Evolutionary conservation across 345 rosid genomes (phyloP).

Genomic region (Turritis glabra): DNA sequence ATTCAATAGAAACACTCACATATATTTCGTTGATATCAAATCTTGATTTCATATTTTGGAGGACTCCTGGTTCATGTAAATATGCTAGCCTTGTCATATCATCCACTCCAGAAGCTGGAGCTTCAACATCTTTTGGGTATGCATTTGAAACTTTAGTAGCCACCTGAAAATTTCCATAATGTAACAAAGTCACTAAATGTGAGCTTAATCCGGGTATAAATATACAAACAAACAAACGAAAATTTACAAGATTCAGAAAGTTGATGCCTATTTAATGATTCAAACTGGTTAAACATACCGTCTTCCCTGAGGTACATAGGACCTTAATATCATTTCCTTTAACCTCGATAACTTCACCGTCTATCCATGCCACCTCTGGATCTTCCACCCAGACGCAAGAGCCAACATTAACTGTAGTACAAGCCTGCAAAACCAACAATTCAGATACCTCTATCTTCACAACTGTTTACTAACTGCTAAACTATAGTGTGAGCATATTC

Average conservation of each 20-base stretch:
- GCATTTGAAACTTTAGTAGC: conserved; percentile 63
- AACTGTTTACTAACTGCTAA: not conserved
- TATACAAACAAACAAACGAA: not conserved
- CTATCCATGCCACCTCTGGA: conserved; percentile 83
- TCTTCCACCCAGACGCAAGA: conserved; percentile 93
- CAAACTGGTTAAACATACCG: conserved; percentile 47
- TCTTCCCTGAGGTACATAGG: conserved; percentile 84
- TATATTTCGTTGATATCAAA: conserved; percentile 95
- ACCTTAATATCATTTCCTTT: conserved; percentile 72
- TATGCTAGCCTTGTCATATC: conserved; percentile 98
- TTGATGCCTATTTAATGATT: not conserved
- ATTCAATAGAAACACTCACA: conserved; percentile 51
- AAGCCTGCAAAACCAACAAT: conserved; percentile 35
- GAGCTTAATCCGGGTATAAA: not conserved
- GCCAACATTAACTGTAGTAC: conserved; percentile 59
- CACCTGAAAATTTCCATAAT: conserved; percentile 49
- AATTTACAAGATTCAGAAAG: not conserved
- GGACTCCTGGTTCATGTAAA: conserved; percentile 96
- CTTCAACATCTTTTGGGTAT: conserved; percentile 85
- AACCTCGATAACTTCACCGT: conserved; percentile 77
- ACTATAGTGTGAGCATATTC: not conserved
- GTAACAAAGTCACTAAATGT: not conserved
- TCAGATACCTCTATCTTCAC: not conserved
- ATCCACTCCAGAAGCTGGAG: conserved; percentile 90
- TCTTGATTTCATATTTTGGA: conserved; percentile 89